Base-by-base conservation (phyloP, 176 grass and related monocot genomes). In the Cymbopogon citratus region DNA sequence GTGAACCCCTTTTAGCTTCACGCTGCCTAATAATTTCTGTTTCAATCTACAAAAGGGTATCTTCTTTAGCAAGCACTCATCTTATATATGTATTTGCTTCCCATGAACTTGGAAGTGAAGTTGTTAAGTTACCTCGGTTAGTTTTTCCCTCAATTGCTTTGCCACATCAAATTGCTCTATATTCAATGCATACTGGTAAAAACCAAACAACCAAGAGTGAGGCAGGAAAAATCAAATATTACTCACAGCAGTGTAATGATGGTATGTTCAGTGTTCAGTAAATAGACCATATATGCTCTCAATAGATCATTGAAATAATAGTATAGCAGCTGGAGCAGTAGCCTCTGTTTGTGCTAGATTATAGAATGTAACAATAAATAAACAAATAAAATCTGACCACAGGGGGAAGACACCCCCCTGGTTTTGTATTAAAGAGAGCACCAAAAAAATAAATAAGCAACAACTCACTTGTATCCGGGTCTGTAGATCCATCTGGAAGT, bases 1-100 rank as follows among this genome's bases (percentile, higher is more conserved):
- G 91, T 65, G 95, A 98, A 73, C 92, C 95, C 76, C 92, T 91
- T 87, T 90, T 98, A 86, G 95, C 92, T 88, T 94, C 86, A 66
- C 83, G 84, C 76, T 95, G 92, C 78, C 86, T 93, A 28, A 86
- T 91, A 84, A 98, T 88, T 82, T 88, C 92, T 61, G 86, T 84
- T 86, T 98, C 92, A 34, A 98, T 90, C 95, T 98, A 73, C 59
- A 65, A 75, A 80, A 64, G 26, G 65, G 41, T 23, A 72, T 7
- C 64, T 77, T 76, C 31, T 80, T 85, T 73, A 78, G 71, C 8
- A 63, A 83, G 12, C 18, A 23, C 8, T 40, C 19, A 76, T 69
- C 40, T 26, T 66, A 46, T 4, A 21, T 79, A 46, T 4, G 25
- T 79, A 77, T 87, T 27, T 14, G 21, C 16, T 81, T 44, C 26